Evolutionary conservation across 2,329 filamentous ascomycete species (phyloP), one percentile per base, ranked within the genome.

Genomic region (Aspergillus fijiensis): DNA sequence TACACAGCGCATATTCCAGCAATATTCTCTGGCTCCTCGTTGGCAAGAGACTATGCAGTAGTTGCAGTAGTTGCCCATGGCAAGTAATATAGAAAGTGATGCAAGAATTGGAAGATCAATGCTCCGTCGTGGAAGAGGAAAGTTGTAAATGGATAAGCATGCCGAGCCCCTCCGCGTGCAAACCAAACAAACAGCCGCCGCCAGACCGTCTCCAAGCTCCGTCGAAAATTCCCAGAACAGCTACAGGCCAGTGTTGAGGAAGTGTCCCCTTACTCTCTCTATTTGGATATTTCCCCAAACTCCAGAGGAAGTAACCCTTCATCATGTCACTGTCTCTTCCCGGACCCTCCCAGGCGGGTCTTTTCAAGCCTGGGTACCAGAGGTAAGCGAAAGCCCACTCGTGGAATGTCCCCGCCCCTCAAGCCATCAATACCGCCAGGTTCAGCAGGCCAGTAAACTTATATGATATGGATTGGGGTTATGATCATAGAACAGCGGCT

Each of bases 351-450:
- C 96, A 97, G 78, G 85, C 90, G 73, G 90, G 90, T 77, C 86
- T 98, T 47, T 98, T 99, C 85, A 98, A 98, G 84, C 84, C 88
- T 71, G 94, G 94, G 72, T 99, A 99, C 82, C 93, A 93, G 79
- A 96, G 90, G 93, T 97, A 86, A 75, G 85, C 80, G 55, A 67
- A 51, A 53, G 57, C 27, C 63, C 60, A 63, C 59, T 63, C 59
- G 59, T 60, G 58, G 60, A 61, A 60, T 49, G 53, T 60, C 60
- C 60, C 59, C 60, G 53, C 54, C 52, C 51, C 51, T 23, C 48
- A 57, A 49, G 35, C 53, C 48, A 23, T 51, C 60, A 39, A 29
- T 39, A 49, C 51, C 42, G 19, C 11, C 55, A 19, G 51, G 27
- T 50, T 33, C 2, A 21, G 23, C 29, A 31, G 48, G 23, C 31